A percentile compares a stretch with the other conserved stretches of the same genome.
Evolutionary conservation across 441 rosid species (phyloP).

Genomic region (Omphalea diandra): DNA sequence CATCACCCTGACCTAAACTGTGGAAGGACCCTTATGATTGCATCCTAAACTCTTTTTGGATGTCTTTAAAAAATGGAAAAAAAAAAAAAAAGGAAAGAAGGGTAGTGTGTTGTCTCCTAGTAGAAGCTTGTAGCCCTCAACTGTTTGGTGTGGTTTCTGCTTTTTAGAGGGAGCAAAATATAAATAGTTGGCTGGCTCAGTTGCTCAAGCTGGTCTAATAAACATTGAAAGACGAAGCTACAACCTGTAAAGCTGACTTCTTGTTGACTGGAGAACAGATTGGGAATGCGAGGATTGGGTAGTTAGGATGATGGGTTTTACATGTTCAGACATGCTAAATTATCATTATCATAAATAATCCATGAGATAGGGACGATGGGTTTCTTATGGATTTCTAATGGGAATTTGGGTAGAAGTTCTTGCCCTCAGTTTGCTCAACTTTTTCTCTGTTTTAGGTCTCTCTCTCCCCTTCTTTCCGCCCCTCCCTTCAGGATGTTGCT

Average conservation of each 20-base stretch:
- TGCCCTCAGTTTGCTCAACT: slow-evolving; percentile 3
- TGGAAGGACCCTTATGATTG: slow-evolving; percentile 23
- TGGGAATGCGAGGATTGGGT: slow-evolving; percentile 28
- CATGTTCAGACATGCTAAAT: slow-evolving; percentile 35
- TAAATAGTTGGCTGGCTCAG: slow-evolving; percentile 20
- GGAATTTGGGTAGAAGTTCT: slow-evolving; percentile 15
- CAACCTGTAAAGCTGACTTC: slow-evolving; percentile 48
- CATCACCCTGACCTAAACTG: slow-evolving; percentile 33
- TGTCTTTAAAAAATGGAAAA: slow-evolving; percentile 20
- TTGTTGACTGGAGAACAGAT: slow-evolving; percentile 33
- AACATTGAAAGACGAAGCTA: slow-evolving; percentile 22
- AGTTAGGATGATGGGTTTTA: slow-evolving; percentile 36
- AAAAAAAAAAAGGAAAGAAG: not conserved
- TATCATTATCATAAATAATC: slow-evolving; percentile 33
- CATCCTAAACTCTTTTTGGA: slow-evolving; percentile 20
- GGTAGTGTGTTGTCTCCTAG: slow-evolving; percentile 29
- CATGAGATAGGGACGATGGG: slow-evolving; percentile 30
- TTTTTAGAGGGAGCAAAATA: slow-evolving; percentile 9
- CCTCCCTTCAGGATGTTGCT: no score
- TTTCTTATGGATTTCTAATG: slow-evolving; percentile 25
- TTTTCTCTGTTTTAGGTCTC: not conserved
- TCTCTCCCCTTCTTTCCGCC: no score
- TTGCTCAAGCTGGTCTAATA: slow-evolving; percentile 15
- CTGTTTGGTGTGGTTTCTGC: slow-evolving; percentile 21
- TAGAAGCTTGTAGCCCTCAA: slow-evolving; percentile 24